Conservation (phyloP, 73 alveolate genomes). For the Halteria grandinella region DNA sequence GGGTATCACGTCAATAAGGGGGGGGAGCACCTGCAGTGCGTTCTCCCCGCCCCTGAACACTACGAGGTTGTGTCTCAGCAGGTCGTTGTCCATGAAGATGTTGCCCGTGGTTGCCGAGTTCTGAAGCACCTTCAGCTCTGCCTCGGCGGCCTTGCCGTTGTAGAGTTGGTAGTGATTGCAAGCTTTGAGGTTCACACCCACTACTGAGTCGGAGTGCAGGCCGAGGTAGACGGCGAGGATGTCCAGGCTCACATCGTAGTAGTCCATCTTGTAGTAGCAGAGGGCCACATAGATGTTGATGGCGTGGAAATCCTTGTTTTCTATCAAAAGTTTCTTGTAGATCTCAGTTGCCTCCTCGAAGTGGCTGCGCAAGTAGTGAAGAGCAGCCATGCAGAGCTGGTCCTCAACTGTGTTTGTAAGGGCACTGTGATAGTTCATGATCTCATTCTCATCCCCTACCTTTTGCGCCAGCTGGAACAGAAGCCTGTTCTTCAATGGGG, state of each 20-base stretch:
- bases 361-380: conserved; percentile 92
- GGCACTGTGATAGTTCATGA: conserved; percentile 87
- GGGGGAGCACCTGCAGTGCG: conserved; percentile 96
- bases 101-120: conserved; percentile 90
- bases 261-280: conserved; percentile 97
- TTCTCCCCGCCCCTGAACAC: conserved; percentile 98
- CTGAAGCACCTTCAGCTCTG: conserved; percentile 85
- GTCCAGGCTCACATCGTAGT: conserved; percentile 95
- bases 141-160: conserved; percentile 98
- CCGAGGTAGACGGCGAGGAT: conserved; percentile 88
- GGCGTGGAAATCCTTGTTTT: conserved; percentile 92
- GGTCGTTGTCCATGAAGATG: conserved; percentile 93
- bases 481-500: conserved; percentile 79
- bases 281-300: conserved; percentile 96
- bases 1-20: conserved; percentile 94
- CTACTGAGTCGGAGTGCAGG: conserved; percentile 82
- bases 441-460: conserved; percentile 86
- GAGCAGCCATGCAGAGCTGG: conserved; percentile 97
- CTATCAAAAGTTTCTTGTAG: conserved; percentile 83
- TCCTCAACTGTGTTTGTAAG: conserved; percentile 84
- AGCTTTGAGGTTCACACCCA: conserved; percentile 98
- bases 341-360: conserved; percentile 90
- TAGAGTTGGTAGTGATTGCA: conserved; percentile 96
- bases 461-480: conserved; percentile 95
- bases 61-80: conserved; percentile 96